phyloP scores from a whole-genome alignment of 768 basidiomycete species.

The Myochromella boudieri region DNA sequence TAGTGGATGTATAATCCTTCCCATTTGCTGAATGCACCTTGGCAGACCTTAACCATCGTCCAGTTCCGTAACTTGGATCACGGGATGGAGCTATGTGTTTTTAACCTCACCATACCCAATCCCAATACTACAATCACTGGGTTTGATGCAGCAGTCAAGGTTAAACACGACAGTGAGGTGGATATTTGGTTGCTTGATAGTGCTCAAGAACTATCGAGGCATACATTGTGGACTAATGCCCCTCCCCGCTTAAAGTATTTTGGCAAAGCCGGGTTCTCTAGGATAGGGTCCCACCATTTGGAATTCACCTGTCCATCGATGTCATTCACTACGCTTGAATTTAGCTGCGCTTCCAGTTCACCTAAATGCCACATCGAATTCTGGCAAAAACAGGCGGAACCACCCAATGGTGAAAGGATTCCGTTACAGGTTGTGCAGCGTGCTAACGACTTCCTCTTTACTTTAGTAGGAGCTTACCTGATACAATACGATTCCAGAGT shows the following conservation, averaged over 20 bases:
- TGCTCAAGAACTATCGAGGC: conserved; percentile 1
- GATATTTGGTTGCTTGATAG: conserved; percentile 13
- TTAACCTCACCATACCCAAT: conserved; percentile 8
- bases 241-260: conserved; percentile 7
- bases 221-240: conserved; percentile 8
- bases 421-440: no score
- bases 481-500: background rate
- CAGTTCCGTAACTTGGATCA: conserved; percentile 12
- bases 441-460: no score
- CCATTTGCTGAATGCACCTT: background rate
- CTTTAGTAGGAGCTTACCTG: background rate
- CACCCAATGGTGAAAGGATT: conserved; percentile 9
- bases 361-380: conserved; percentile 11
- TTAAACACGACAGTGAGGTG: conserved; percentile 1
- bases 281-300: background rate
- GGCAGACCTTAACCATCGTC: conserved; percentile 11
- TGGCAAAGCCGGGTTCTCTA: conserved; percentile 6
- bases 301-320: conserved; percentile 11
- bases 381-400: conserved; percentile 10
- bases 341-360: conserved; percentile 5
- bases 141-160: conserved; percentile 6
- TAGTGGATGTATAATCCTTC: background rate
- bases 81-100: conserved; percentile 13
- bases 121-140: background rate
- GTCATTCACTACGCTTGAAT: conserved; percentile 10